Evolutionary conservation across 257 asterid genomes (phyloP).

Genomic region (Solanum raphanifolium): DNA sequence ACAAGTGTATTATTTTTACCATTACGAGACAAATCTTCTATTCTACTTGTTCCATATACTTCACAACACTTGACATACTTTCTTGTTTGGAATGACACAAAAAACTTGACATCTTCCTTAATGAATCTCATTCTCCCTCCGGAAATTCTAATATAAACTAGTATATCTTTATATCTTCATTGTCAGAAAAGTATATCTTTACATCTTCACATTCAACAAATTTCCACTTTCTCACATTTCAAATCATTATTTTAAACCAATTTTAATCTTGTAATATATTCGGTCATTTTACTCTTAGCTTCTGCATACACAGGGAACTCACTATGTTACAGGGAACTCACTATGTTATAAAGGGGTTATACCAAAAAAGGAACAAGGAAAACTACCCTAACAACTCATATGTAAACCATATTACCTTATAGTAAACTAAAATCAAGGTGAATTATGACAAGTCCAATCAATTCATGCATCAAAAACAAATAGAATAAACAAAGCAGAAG

Average conservation of each 20-base stretch:
- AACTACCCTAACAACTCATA: neutral
- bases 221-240: neutral
- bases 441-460: neutral
- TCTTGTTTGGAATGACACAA: neutral
- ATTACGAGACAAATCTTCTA: neutral
- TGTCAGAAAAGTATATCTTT: neutral
- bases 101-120: neutral
- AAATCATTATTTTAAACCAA: neutral
- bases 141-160: neutral
- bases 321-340: neutral
- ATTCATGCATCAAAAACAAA: neutral
- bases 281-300: neutral
- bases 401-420: neutral
- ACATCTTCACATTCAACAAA: neutral
- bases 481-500: neutral
- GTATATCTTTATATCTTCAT: neutral
- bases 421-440: neutral
- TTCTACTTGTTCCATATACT: neutral
- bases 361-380: neutral
- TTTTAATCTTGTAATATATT: neutral
- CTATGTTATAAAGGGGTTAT: neutral
- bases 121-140: neutral
- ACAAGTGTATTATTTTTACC: neutral
- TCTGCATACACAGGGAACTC: neutral
- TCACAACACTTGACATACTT: neutral